Conservation (phyloP, 768 basidiomycete species). For the Polyporus arcularius region DNA sequence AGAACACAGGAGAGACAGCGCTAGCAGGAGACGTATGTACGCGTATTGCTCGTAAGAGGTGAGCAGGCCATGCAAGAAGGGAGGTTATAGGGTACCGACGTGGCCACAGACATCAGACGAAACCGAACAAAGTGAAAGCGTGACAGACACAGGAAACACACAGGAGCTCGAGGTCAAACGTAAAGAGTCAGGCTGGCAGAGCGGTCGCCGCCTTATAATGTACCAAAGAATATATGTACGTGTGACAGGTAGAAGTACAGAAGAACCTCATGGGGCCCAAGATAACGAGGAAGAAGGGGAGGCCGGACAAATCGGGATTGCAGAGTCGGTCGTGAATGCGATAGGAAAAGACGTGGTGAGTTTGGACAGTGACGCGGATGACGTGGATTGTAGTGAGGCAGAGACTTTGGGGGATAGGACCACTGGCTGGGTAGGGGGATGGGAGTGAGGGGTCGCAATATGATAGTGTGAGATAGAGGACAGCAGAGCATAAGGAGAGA, state of each 20-base stretch:
- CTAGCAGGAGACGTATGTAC: conserved; percentile 1
- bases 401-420: neutral
- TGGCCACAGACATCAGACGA: neutral
- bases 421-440: neutral
- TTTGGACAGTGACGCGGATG: neutral
- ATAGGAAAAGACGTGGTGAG: neutral
- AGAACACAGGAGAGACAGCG: neutral
- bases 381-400: neutral
- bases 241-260: conserved; percentile 15
- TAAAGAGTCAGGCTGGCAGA: neutral
- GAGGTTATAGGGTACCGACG: conserved; percentile 5
- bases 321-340: neutral
- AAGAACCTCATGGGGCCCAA: conserved; percentile 13
- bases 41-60: conserved; percentile 7
- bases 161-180: neutral
- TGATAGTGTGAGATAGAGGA: conserved; percentile 5
- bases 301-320: neutral
- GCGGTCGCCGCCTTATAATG: conserved; percentile 6
- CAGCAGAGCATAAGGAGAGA: conserved; percentile 13
- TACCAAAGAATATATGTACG: conserved; percentile 20
- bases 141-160: neutral
- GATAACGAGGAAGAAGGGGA: neutral
- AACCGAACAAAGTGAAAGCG: neutral
- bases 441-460: conserved; percentile 7
- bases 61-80: conserved; percentile 15